Percentiles rank a stretch among this genome's conserved stretches.
phyloP scores from a whole-genome alignment of 2,329 filamentous ascomycete species.

The Paracoccidioides lutzii region DNA sequence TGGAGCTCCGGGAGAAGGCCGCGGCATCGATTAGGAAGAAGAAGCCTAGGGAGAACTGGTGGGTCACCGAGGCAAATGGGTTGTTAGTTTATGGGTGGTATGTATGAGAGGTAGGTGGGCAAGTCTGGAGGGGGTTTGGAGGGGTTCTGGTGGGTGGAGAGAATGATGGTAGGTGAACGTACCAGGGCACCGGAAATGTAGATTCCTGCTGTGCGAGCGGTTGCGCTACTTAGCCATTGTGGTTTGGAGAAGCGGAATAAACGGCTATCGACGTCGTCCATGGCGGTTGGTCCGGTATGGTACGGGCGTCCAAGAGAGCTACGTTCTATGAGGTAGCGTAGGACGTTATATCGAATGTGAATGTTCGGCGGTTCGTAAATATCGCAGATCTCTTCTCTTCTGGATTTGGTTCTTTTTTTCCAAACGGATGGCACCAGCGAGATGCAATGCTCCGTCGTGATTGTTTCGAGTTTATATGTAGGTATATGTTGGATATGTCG shows the following conservation, averaged over 20 bases:
- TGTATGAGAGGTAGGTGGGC: background rate
- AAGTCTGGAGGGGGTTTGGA: too few species aligned
- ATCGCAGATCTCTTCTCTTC: too few species aligned
- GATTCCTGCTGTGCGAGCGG: constrained; percentile 51
- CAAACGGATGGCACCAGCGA: too few species aligned
- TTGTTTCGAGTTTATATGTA: too few species aligned
- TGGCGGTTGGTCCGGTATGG: constrained; percentile 7
- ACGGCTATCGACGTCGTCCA: constrained; percentile 39
- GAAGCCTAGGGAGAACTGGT: constrained; percentile 55
- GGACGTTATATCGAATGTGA: too few species aligned
- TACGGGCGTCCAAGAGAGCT: background rate
- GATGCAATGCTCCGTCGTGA: too few species aligned
- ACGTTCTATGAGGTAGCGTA: too few species aligned
- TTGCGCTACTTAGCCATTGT: constrained; percentile 53
- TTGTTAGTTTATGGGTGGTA: background rate
- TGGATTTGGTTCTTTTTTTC: too few species aligned
- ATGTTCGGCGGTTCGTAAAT: too few species aligned
- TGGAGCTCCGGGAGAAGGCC: constrained; percentile 48
- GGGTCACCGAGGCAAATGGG: background rate
- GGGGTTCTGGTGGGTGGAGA: constrained; percentile 1
- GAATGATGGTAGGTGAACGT: constrained; percentile 16
- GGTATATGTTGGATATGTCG: too few species aligned
- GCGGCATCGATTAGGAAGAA: constrained; percentile 57
- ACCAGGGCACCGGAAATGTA: constrained; percentile 55
- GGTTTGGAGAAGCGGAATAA: constrained; percentile 57